Percentiles rank a stretch among this genome's conserved stretches.
Conservation (phyloP, 2,329 filamentous ascomycete species). For the Triangularia setosa region DNA sequence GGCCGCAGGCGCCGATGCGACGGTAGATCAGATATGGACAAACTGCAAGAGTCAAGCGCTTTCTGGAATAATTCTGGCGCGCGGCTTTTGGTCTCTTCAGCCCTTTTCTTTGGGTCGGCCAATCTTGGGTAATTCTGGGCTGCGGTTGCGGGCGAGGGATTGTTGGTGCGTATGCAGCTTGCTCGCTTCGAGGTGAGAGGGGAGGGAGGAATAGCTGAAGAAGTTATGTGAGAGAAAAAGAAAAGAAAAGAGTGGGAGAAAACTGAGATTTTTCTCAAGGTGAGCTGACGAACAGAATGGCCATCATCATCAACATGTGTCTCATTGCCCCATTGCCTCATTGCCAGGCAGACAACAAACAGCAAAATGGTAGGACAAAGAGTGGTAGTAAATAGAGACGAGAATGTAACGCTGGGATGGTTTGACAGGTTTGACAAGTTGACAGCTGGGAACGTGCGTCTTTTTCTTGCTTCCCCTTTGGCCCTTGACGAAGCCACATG, state of each 20-base stretch:
- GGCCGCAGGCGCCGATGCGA: slow-evolving; percentile 14
- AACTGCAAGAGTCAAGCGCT: not conserved
- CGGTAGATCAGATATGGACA: slow-evolving; percentile 6
- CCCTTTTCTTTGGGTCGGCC: not conserved
- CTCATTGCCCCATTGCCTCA: not conserved
- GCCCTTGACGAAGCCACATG: not conserved
- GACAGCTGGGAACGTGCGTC: not conserved
- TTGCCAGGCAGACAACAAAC: not conserved
- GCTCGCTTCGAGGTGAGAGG: not conserved
- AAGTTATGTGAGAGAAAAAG: not conserved
- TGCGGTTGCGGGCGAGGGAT: not conserved
- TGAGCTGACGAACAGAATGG: not conserved
- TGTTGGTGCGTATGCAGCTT: slow-evolving; percentile 1
- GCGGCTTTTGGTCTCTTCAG: slow-evolving; percentile 8
- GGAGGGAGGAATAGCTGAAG: not conserved
- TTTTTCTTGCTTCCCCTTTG: not conserved
- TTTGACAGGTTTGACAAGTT: slow-evolving; percentile 5
- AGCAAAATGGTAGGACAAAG: not conserved
- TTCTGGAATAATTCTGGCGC: slow-evolving; percentile 22
- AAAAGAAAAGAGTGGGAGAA: not conserved
- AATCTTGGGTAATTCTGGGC: slow-evolving; percentile 15
- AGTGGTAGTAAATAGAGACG: not conserved
- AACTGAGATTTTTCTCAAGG: not conserved
- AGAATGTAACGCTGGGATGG: slow-evolving; percentile 5
- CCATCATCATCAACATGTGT: not conserved